phyloP scores from a whole-genome alignment of 2,329 filamentous ascomycete species.

The Didymella segeticola region DNA sequence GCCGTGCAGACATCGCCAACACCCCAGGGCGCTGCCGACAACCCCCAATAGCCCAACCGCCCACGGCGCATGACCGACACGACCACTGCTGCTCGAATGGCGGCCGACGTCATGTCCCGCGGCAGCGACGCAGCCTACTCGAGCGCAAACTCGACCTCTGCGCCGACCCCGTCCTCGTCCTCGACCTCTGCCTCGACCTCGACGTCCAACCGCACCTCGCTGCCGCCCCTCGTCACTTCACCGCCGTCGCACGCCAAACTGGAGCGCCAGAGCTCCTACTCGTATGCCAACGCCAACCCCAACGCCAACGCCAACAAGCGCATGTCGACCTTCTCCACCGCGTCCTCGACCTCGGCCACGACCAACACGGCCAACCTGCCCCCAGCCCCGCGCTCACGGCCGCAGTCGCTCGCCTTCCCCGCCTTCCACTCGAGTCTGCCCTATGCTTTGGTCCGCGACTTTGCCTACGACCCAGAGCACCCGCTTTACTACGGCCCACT shows the following conservation, averaged over 20 bases:
- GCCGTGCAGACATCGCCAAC: background rate
- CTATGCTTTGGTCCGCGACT: constrained; percentile 93
- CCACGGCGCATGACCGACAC: constrained; percentile 45
- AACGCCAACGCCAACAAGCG: constrained; percentile 80
- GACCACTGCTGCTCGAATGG: constrained; percentile 39
- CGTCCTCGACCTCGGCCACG: constrained; percentile 62
- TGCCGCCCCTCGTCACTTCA: constrained; percentile 61
- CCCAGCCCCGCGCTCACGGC: constrained; percentile 71
- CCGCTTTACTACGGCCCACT: constrained; percentile 95
- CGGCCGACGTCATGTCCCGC: constrained; percentile 47
- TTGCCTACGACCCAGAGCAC: constrained; percentile 84
- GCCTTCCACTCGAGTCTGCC: constrained; percentile 83
- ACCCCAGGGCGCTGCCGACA: no score
- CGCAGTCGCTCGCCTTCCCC: constrained; percentile 81
- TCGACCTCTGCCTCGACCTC: no score
- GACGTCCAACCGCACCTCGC: constrained; percentile 49
- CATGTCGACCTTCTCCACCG: constrained; percentile 81
- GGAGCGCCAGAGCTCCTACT: constrained; percentile 72
- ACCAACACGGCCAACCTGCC: constrained; percentile 60
- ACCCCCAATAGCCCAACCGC: constrained; percentile 18
- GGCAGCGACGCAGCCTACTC: constrained; percentile 43
- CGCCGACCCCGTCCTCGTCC: no score
- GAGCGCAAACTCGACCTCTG: constrained; percentile 48
- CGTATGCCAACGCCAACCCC: no score
- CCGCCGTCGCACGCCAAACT: constrained; percentile 58